A percentile compares a stretch with the other conserved stretches of the same genome.
Conservation (phyloP, 2,329 filamentous ascomycete genomes). For the Geosmithia morbida region DNA sequence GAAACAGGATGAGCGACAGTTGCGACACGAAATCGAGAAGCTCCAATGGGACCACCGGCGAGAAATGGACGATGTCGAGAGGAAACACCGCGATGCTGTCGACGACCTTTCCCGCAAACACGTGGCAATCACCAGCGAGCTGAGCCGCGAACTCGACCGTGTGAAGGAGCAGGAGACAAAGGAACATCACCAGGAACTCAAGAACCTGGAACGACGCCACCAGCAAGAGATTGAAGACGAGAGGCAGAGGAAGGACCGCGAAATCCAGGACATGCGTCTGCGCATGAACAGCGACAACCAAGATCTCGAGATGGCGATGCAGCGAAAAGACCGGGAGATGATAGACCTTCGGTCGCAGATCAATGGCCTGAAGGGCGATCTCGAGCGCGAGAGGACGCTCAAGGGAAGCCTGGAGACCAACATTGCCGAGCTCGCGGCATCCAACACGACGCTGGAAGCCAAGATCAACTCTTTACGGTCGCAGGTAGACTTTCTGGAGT, state of each 20-base stretch:
- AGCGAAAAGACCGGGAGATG: conserved; percentile 39
- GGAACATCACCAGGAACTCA: conserved; percentile 53
- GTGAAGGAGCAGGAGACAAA: conserved; percentile 31
- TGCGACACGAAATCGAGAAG: conserved; percentile 20
- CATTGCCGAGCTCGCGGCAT: conserved; percentile 43
- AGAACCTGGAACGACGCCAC: conserved; percentile 46
- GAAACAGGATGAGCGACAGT: conserved; percentile 18
- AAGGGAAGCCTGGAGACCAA: conserved; percentile 37
- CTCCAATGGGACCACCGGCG: conserved; percentile 19
- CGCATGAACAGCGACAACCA: conserved; percentile 36
- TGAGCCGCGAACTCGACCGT: conserved; percentile 29
- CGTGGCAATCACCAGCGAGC: conserved; percentile 14
- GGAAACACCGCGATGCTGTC: conserved; percentile 17
- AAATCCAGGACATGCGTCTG: conserved; percentile 49
- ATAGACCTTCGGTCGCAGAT: conserved; percentile 28
- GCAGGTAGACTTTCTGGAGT: conserved; percentile 80
- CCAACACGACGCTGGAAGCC: conserved; percentile 55
- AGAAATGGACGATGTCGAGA: conserved; percentile 39
- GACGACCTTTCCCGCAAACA: conserved; percentile 21
- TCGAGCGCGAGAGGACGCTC: conserved; percentile 49
- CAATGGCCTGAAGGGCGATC: conserved; percentile 30
- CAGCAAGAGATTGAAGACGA: conserved; percentile 54
- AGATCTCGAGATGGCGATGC: conserved; percentile 29
- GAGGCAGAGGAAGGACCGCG: conserved; percentile 37
- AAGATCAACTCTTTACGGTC: conserved; percentile 63